These are phyloP conservation scores for Oenanthe sinensis DNA, from an alignment of 129 eudicot genomes.

Conservation along the genomic window DNA sequence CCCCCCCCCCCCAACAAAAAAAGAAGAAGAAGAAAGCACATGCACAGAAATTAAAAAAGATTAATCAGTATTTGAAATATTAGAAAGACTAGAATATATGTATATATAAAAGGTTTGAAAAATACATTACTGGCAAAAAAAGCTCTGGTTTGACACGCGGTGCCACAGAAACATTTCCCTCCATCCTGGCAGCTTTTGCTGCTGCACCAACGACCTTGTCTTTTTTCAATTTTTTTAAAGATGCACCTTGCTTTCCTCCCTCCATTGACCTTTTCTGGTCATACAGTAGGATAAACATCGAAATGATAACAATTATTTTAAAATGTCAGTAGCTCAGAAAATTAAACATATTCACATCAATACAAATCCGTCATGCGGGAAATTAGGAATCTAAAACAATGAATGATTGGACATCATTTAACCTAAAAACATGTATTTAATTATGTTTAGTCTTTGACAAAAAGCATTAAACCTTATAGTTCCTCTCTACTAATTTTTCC, in stretches of 20 bases:
- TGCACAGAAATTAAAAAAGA: not conserved
- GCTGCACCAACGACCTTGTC: conserved; percentile 68
- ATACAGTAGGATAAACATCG: not conserved
- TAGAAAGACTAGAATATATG: not conserved
- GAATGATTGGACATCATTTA: not conserved
- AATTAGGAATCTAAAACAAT: not conserved
- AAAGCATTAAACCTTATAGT: too few species aligned
- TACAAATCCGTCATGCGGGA: not conserved
- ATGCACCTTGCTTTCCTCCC: conserved; percentile 86
- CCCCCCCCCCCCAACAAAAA: not conserved
- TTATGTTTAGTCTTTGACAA: too few species aligned
- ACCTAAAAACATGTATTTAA: too few species aligned
- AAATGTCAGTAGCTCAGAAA: not conserved
- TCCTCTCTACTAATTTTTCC: too few species aligned
- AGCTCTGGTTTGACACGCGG: conserved; percentile 95
- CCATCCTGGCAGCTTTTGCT: conserved; percentile 70
- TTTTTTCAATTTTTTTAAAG: conserved; percentile 79
- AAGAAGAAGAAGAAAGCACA: not conserved
- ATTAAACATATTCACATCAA: not conserved
- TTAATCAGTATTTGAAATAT: not conserved
- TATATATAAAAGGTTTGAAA: not conserved
- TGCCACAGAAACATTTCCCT: conserved; percentile 54
- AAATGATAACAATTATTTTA: not conserved
- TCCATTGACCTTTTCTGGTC: conserved; percentile 76
- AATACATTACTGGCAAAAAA: conserved; percentile 73